phyloP scores from a whole-genome alignment of 139 green algal species.

The Tetradesmus obliquus region DNA sequence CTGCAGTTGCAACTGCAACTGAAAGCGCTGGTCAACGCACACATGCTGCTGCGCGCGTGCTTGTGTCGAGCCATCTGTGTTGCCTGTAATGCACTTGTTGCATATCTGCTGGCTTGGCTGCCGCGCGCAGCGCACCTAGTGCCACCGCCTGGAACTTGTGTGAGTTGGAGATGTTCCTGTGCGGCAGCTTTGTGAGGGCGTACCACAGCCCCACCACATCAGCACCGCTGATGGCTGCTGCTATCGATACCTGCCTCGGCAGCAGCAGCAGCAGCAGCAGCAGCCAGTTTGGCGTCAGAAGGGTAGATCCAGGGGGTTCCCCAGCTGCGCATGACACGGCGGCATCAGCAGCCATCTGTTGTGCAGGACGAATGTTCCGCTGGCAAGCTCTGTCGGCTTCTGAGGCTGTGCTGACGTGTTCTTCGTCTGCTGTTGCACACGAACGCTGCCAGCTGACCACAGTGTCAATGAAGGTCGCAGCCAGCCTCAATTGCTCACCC shows the following conservation, averaged over 20 bases:
- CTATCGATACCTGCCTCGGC: not conserved
- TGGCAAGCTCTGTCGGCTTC: not conserved
- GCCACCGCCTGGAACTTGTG: conserved; percentile 47
- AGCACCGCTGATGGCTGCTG: conserved; percentile 29
- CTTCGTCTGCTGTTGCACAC: too few species aligned
- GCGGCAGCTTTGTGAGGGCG: conserved; percentile 29
- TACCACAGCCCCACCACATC: conserved; percentile 41
- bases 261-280: not conserved
- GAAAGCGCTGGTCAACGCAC: not conserved
- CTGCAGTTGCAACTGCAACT: not conserved
- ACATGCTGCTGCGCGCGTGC: not conserved
- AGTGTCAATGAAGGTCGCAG: too few species aligned
- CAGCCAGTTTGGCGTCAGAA: not conserved
- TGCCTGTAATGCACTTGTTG: not conserved
- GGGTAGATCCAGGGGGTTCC: too few species aligned
- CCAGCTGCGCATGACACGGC: not conserved
- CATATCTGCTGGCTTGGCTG: not conserved
- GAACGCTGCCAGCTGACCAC: too few species aligned
- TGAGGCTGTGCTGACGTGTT: too few species aligned
- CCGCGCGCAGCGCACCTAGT: not conserved
- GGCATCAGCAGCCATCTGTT: not conserved
- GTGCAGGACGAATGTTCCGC: not conserved
- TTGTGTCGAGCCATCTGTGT: too few species aligned
- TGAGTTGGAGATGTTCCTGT: conserved; percentile 36
- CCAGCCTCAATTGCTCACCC: not conserved